A percentile compares a stretch with the other conserved stretches of the same genome.
Conservation (phyloP, 345 rosid species). For the Brassica incana region DNA sequence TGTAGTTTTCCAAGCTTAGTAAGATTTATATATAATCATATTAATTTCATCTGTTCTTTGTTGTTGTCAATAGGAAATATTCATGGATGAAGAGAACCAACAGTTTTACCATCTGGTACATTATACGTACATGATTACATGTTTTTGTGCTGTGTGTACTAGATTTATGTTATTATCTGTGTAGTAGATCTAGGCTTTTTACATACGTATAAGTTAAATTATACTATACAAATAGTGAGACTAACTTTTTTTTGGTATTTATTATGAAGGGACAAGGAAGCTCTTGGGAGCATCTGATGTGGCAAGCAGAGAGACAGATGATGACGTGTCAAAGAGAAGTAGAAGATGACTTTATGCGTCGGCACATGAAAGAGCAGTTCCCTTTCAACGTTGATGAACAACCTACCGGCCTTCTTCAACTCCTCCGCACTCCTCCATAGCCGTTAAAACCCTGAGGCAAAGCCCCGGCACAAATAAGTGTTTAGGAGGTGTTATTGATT, state of each 20-base stretch:
- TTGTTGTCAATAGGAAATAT: neutral
- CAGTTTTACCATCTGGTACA: neutral
- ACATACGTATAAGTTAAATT: neutral
- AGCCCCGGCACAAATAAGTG: neutral
- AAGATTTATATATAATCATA: neutral
- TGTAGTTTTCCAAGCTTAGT: neutral
- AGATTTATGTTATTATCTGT: neutral
- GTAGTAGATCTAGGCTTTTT: neutral
- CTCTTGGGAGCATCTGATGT: conserved; percentile 27
- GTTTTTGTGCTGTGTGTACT: neutral
- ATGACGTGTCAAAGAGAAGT: conserved; percentile 4
- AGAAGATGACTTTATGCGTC: conserved; percentile 11
- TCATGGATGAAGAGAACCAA: conserved; percentile 18
- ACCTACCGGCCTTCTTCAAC: conserved; percentile 20
- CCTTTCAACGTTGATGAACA: conserved; percentile 2
- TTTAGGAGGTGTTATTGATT: neutral
- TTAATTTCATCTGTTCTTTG: neutral
- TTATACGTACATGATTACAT: neutral
- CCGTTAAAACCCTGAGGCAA: neutral
- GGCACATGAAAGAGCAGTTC: conserved; percentile 6
- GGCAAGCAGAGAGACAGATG: conserved; percentile 27
- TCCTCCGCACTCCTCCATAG: neutral
- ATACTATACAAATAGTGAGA: neutral
- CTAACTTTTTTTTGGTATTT: neutral
- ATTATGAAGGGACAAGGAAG: conserved; percentile 12